These are phyloP conservation scores for Lepiota brunneoincarnata DNA, from an alignment of 768 basidiomycete genomes.

Conservation along the genomic window DNA sequence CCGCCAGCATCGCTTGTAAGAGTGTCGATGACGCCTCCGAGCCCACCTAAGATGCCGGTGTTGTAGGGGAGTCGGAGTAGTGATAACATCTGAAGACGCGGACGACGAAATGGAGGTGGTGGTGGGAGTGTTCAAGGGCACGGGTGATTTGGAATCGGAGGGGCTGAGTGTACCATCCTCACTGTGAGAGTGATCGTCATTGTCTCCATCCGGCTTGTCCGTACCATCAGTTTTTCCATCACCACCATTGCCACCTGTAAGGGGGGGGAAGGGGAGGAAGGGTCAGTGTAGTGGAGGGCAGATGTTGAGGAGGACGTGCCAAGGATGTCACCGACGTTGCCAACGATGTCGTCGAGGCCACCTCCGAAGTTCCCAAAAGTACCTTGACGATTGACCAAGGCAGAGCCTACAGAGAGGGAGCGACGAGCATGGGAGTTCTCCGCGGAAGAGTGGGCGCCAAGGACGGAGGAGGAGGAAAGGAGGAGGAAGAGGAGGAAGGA, in stretches of 20 bases:
- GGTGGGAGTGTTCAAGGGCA: no score
- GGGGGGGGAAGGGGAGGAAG: neutral
- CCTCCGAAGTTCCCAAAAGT: neutral
- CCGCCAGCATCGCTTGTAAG: neutral
- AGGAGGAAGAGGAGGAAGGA: slow-evolving; percentile 27
- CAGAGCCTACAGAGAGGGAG: slow-evolving; percentile 18
- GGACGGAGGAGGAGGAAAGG: slow-evolving; percentile 23
- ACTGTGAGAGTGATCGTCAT: neutral
- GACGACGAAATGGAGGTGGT: neutral
- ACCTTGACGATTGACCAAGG: slow-evolving; percentile 6
- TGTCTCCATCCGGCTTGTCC: no score
- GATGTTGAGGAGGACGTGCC: neutral
- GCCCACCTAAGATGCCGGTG: neutral
- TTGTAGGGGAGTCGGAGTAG: neutral
- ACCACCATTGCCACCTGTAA: no score
- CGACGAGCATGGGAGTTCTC: slow-evolving; percentile 30
- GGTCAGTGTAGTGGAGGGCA: neutral
- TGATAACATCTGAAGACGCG: neutral
- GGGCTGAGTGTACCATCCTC: no score
- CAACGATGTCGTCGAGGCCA: no score
- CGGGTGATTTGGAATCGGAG: neutral
- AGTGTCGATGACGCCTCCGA: neutral
- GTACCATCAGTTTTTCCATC: no score
- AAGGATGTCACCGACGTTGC: neutral
- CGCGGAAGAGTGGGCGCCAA: slow-evolving; percentile 39